Conservation (phyloP, 2,329 filamentous ascomycete species). For the Cladosporium sp. region DNA sequence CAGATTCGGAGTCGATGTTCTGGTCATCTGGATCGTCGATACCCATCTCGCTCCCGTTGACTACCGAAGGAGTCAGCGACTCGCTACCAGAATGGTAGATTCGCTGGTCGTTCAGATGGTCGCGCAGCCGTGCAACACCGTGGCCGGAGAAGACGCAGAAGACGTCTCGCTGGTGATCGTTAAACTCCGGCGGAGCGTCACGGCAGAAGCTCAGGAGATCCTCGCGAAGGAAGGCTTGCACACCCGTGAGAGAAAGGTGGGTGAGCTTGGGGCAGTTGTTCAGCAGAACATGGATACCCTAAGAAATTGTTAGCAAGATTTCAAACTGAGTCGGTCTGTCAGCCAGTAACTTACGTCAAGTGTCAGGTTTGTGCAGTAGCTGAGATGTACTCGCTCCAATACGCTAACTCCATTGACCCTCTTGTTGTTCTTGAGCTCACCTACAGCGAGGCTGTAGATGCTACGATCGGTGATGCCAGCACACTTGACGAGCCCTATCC, state of each 20-base stretch:
- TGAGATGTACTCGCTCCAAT: constrained; percentile 89
- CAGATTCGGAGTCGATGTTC: constrained; percentile 22
- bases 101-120: constrained; percentile 62
- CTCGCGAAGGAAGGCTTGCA: constrained; percentile 80
- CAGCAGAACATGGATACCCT: constrained; percentile 86
- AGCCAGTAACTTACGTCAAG: constrained; percentile 59
- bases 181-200: constrained; percentile 87
- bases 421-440: constrained; percentile 39
- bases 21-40: constrained; percentile 27
- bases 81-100: constrained; percentile 12
- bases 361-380: constrained; percentile 84
- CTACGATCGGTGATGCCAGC: constrained; percentile 83
- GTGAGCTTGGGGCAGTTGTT: constrained; percentile 91
- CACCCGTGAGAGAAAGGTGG: constrained; percentile 89
- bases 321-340: background rate
- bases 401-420: constrained; percentile 55
- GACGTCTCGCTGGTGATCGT: constrained; percentile 86
- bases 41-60: constrained; percentile 17
- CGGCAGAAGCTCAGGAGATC: constrained; percentile 84
- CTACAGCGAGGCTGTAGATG: constrained; percentile 70
- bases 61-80: constrained; percentile 17
- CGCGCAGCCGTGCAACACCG: constrained; percentile 72
- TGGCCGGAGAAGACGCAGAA: constrained; percentile 96
- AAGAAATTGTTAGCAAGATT: constrained; percentile 28
- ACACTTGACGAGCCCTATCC: constrained; percentile 94